These are phyloP conservation scores for Colletotrichum gigasporum DNA, from an alignment of 2,329 filamentous ascomycete species.

Conservation along the genomic window DNA sequence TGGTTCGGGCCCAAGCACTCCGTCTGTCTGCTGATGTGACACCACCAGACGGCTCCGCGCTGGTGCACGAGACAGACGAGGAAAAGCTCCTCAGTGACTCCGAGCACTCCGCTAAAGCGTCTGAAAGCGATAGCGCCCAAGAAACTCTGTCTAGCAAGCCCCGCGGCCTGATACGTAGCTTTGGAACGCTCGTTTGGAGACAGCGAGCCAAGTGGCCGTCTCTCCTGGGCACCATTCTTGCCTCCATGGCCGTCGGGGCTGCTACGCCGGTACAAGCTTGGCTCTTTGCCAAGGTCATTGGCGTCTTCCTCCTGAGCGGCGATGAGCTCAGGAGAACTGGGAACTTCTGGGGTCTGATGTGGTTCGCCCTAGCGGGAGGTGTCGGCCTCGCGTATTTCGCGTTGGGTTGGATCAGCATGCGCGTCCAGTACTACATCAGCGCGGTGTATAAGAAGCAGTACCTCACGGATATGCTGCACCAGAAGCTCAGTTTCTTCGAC, in stretches of 20 bases:
- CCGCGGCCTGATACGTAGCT: constrained; percentile 24
- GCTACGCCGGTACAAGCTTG: constrained; percentile 41
- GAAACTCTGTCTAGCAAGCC: neutral
- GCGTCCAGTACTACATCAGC: constrained; percentile 27
- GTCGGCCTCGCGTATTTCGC: constrained; percentile 40
- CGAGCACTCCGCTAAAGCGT: neutral
- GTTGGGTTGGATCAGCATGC: constrained; percentile 35
- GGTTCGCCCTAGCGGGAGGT: constrained; percentile 39
- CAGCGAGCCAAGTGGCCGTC: constrained; percentile 37
- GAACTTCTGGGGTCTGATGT: constrained; percentile 44
- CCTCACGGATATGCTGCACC: constrained; percentile 40
- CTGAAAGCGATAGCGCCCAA: neutral
- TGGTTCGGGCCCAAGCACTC: constrained; percentile 37
- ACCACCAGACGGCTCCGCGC: too few relatives aligned
- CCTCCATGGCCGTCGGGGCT: constrained; percentile 37
- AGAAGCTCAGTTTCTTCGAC: constrained; percentile 42
- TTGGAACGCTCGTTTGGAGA: constrained; percentile 33
- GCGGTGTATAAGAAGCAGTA: constrained; percentile 37
- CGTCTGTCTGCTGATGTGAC: too few relatives aligned
- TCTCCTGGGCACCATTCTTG: constrained; percentile 37
- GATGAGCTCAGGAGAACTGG: constrained; percentile 21
- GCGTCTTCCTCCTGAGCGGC: constrained; percentile 36
- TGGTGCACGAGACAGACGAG: neutral
- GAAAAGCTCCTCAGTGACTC: neutral
- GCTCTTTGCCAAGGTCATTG: constrained; percentile 40